These are phyloP conservation scores for Pythium myriotylum DNA, from an alignment of 352 stramenopile genomes.

Conservation along the genomic window DNA sequence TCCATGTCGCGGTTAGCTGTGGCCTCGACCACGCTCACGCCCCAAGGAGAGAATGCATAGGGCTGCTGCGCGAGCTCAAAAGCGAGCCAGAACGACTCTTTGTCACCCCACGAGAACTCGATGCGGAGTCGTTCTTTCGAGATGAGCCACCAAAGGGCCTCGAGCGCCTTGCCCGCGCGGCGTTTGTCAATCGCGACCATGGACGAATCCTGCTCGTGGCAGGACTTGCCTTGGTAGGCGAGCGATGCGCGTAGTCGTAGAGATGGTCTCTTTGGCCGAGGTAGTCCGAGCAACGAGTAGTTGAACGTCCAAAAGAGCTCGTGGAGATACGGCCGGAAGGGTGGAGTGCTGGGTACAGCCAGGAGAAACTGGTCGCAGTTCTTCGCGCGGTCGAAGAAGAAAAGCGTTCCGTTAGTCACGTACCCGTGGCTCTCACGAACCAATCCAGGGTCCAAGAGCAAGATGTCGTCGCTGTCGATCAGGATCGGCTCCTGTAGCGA, in stretches of 20 bases:
- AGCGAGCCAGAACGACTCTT: slow-evolving; percentile 73
- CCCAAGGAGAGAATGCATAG: slow-evolving; percentile 75
- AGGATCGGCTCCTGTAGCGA: slow-evolving; percentile 48
- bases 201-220: slow-evolving; percentile 62
- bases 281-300: slow-evolving; percentile 44
- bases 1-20: slow-evolving; percentile 52
- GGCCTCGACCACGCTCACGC: slow-evolving; percentile 49
- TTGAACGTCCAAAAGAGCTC: slow-evolving; percentile 46
- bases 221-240: slow-evolving; percentile 36
- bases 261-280: slow-evolving; percentile 11
- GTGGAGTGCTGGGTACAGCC: background rate
- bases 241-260: slow-evolving; percentile 30
- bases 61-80: slow-evolving; percentile 48
- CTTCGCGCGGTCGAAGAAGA: slow-evolving; percentile 66
- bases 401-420: slow-evolving; percentile 46
- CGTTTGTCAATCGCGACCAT: slow-evolving; percentile 56
- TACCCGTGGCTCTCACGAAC: slow-evolving; percentile 46
- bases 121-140: slow-evolving; percentile 49
- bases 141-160: slow-evolving; percentile 61
- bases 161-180: slow-evolving; percentile 30
- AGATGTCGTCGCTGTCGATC: slow-evolving; percentile 57
- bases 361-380: slow-evolving; percentile 35
- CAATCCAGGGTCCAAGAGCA: slow-evolving; percentile 42
- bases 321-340: slow-evolving; percentile 18
- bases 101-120: slow-evolving; percentile 54